Evolutionary conservation across 768 basidiomycete genomes (phyloP), one percentile per base, ranked within the genome.

Genomic region (Termitomyces sp.): DNA sequence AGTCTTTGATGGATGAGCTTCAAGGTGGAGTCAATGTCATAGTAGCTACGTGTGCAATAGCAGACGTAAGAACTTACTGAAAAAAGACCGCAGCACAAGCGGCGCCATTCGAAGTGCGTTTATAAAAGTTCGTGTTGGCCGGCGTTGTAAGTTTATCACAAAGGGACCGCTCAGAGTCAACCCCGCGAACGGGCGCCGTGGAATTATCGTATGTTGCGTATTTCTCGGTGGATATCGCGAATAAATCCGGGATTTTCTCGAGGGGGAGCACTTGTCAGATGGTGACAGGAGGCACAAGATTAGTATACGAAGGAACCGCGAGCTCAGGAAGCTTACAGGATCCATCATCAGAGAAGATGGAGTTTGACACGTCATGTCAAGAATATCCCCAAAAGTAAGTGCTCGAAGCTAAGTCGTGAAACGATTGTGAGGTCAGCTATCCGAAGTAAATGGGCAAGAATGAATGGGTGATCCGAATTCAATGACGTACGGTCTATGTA

Each of bases 351-450:
- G 46, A 44, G 38, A 52, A 61, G 47, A 43, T 33, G 40, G 5
- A 58, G 20, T 60, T 62, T 62, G 59, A 57, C 64, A 63, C 58
- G 64, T 52, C 60, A 62, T 65, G 62, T 63, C 63, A 64, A 60
- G 8, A n/a, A 22, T 52, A 59, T 56, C 59, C 54, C 61, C 53
- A 53, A 52, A 52, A 26, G 44, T 35, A 30, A 43, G 28, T 1
- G 33, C 18, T 54, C 32, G 9, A 16, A 16, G 7, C 20, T 10
- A 41, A 41, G n/a, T 8, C 40, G 2, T 26, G 53, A 32, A 14
- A 44, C 44, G 18, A 20, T 28, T 56, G 36, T 55, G 16, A 36
- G 26, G 55, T 22, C 24, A 45, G 54, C 16, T 1, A 28, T 45
- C 24, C 54, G 32, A 59, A 54, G 43, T 61, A 52, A 44, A 33